A percentile compares a stretch with the other conserved stretches of the same genome.
Conservation (phyloP, 2,329 filamentous ascomycete species). For the Scleromitrula shiraiana region DNA sequence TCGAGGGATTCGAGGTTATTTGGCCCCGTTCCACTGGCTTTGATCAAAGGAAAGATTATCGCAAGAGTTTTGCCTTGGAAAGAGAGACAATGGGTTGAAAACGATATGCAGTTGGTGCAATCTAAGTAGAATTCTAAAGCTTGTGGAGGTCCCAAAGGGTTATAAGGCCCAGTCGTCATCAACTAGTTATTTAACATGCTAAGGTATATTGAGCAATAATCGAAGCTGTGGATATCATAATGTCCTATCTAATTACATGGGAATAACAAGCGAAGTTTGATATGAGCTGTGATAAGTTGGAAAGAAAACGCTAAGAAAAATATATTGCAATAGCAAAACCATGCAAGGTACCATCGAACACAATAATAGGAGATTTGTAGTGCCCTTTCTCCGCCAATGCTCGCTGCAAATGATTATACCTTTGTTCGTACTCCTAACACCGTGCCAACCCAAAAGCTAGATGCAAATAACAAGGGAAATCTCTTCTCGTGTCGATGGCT, state of each 20-base stretch:
- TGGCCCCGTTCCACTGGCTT: slow-evolving; percentile 76
- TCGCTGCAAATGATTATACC: slow-evolving; percentile 28
- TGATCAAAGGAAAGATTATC: slow-evolving; percentile 77
- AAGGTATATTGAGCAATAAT: slow-evolving; percentile 1
- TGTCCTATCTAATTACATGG: slow-evolving; percentile 31
- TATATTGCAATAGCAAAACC: slow-evolving; percentile 16
- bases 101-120: slow-evolving; percentile 31
- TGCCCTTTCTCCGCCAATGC: slow-evolving; percentile 28
- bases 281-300: slow-evolving; percentile 25
- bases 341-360: slow-evolving; percentile 14
- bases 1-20: slow-evolving; percentile 82
- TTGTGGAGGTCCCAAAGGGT: too few species aligned
- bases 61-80: slow-evolving; percentile 47
- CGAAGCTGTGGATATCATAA: slow-evolving; percentile 27
- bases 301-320: slow-evolving; percentile 22
- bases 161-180: too few species aligned
- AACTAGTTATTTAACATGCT: too few species aligned
- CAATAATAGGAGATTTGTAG: slow-evolving; percentile 14
- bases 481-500: slow-evolving; percentile 24
- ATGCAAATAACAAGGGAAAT: slow-evolving; percentile 29
- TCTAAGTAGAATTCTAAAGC: neutral
- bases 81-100: slow-evolving; percentile 44
- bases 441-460: slow-evolving; percentile 26
- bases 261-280: slow-evolving; percentile 21
- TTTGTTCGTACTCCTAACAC: slow-evolving; percentile 30